Evolutionary conservation across 2,329 filamentous ascomycete genomes (phyloP).

Genomic region (Cladosporium cucumerinum): DNA sequence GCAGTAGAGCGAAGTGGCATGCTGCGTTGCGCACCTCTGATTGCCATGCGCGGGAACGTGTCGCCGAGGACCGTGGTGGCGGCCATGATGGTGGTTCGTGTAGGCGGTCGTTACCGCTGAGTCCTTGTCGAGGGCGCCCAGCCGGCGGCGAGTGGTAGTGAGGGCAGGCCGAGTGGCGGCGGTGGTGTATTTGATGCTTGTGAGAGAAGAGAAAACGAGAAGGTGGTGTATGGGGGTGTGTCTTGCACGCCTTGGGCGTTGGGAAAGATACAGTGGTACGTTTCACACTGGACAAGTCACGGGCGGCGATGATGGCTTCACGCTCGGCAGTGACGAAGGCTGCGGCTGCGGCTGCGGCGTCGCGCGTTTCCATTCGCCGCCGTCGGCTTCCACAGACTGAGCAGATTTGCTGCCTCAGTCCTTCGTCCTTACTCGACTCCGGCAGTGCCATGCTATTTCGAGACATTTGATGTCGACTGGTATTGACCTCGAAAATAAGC

Average conservation of each 20-base stretch:
- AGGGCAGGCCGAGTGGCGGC: neutral
- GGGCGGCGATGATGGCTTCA: neutral
- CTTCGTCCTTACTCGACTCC: neutral
- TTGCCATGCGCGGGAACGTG: conserved; percentile 14
- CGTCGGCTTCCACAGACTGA: neutral
- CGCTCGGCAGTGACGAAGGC: neutral
- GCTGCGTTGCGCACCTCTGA: conserved; percentile 10
- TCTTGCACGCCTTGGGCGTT: neutral
- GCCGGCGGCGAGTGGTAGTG: conserved; percentile 2
- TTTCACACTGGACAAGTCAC: neutral
- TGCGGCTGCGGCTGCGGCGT: too few relatives aligned
- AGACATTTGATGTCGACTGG: neutral
- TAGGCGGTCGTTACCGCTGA: conserved; percentile 12
- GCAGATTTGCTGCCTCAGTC: neutral
- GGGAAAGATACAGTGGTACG: neutral
- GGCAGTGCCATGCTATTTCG: neutral
- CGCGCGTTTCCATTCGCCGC: conserved; percentile 5
- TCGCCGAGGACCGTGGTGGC: conserved; percentile 11
- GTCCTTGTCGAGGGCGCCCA: conserved; percentile 13
- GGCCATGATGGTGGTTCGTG: conserved; percentile 13
- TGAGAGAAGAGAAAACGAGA: neutral
- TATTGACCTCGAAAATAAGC: neutral
- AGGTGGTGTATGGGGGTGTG: neutral
- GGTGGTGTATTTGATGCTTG: neutral
- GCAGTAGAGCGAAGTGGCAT: neutral